These are phyloP conservation scores for Chalciporus pseudorubinellus DNA, from an alignment of 768 basidiomycete species.

Conservation along the genomic window DNA sequence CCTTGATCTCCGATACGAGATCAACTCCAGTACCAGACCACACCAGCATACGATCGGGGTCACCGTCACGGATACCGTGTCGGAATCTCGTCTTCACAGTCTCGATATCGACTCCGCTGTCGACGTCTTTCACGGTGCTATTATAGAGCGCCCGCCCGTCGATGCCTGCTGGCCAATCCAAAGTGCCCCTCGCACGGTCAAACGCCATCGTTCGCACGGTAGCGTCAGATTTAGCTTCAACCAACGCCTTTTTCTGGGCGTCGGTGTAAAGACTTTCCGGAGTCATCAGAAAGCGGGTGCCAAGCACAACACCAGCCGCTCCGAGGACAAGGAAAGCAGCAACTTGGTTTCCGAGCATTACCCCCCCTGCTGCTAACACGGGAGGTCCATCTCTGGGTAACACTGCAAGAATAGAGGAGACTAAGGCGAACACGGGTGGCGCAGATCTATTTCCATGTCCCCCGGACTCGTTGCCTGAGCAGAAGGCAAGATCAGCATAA, in stretches of 20 bases:
- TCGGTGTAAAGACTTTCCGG: conserved; percentile 60
- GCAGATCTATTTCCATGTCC: conserved; percentile 66
- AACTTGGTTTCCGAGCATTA: conserved; percentile 62
- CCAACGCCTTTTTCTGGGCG: conserved; percentile 51
- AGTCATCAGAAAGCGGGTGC: conserved; percentile 73
- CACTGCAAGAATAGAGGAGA: conserved; percentile 51
- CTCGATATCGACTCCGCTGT: conserved; percentile 44
- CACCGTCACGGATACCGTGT: conserved; percentile 43
- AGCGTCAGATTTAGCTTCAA: conserved; percentile 41
- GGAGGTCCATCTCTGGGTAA: conserved; percentile 45
- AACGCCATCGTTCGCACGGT: conserved; percentile 64
- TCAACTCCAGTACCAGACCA: conserved; percentile 73
- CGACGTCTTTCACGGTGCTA: conserved; percentile 57
- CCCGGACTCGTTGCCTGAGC: conserved; percentile 71
- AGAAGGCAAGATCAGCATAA: conserved; percentile 3
- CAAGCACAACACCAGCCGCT: conserved; percentile 64
- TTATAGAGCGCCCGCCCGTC: conserved; percentile 52
- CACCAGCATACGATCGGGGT: conserved; percentile 51
- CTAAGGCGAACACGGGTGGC: conserved; percentile 57
- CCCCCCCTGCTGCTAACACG: conserved; percentile 73
- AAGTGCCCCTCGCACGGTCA: conserved; percentile 52
- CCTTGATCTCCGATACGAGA: conserved; percentile 46
- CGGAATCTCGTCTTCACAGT: conserved; percentile 43
- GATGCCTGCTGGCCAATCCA: conserved; percentile 59
- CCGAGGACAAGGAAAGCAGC: conserved; percentile 66